A percentile compares a stretch with the other conserved stretches of the same genome.
Conservation (phyloP, 2,329 filamentous ascomycete species). For the Penicillium sp. region DNA sequence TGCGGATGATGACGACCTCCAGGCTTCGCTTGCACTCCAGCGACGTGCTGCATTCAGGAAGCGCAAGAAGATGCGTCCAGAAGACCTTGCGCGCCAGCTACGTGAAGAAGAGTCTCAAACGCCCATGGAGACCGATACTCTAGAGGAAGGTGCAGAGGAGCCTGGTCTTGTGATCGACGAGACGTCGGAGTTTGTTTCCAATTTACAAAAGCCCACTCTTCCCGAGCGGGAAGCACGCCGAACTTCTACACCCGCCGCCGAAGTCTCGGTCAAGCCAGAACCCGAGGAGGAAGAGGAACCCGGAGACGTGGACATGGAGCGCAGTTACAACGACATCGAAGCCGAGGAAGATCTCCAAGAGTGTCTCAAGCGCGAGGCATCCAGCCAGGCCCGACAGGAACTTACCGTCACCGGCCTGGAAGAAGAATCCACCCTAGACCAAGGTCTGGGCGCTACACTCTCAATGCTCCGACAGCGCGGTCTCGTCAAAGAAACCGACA, state of each 20-base stretch:
- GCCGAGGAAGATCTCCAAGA: conserved; percentile 54
- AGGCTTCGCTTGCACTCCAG: conserved; percentile 81
- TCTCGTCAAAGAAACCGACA: conserved; percentile 67
- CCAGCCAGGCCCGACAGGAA: conserved; percentile 45
- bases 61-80: conserved; percentile 80
- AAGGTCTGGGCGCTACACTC: conserved; percentile 80
- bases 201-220: conserved; percentile 68
- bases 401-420: conserved; percentile 71
- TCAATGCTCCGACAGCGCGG: conserved; percentile 83
- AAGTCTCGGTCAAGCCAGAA: conserved; percentile 20
- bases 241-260: conserved; percentile 32
- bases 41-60: conserved; percentile 84
- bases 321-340: conserved; percentile 54
- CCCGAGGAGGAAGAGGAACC: conserved; percentile 57
- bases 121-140: conserved; percentile 62
- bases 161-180: conserved; percentile 89
- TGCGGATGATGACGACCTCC: conserved; percentile 89
- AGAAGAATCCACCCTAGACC: conserved; percentile 76
- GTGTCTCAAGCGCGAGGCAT: conserved; percentile 53
- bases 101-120: conserved; percentile 60
- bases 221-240: conserved; percentile 54
- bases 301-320: conserved; percentile 57
- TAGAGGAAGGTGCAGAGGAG: conserved; percentile 54
- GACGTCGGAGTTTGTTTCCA: conserved; percentile 90
- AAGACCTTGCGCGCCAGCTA: conserved; percentile 82